Conservation (phyloP, 2,329 filamentous ascomycete species). For the Hypoxylon rubiginosum region DNA sequence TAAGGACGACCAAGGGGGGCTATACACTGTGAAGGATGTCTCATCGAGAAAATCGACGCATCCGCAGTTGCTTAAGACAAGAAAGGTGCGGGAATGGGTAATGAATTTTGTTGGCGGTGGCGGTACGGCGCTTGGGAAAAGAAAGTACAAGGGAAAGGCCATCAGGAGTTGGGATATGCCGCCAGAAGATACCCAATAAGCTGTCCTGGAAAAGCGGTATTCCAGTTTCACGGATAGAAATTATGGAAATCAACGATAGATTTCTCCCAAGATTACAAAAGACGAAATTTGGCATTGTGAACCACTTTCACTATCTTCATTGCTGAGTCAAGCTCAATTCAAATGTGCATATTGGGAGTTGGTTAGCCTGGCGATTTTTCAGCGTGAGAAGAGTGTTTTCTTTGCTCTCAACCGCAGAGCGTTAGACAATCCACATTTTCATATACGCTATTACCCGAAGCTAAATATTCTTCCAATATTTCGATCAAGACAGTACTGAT, state of each 20-base stretch:
- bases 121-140: constrained; percentile 43
- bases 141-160: constrained; percentile 46
- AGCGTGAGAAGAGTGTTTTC: no score
- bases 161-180: constrained; percentile 52
- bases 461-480: no score
- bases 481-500: no score
- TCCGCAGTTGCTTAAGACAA: constrained; percentile 73
- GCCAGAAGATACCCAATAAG: constrained; percentile 50
- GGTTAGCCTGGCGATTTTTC: no score
- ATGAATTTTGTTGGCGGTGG: constrained; percentile 72
- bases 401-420: no score
- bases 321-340: neutral
- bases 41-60: constrained; percentile 53
- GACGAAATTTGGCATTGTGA: no score
- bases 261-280: constrained; percentile 1
- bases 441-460: no score
- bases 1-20: constrained; percentile 65
- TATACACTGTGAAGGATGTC: constrained; percentile 68
- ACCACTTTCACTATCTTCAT: neutral
- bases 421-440: no score
- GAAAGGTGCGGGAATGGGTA: constrained; percentile 81
- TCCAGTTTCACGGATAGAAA: neutral
- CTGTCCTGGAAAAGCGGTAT: neutral
- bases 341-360: no score
- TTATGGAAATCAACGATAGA: neutral